Evolutionary conservation across 148 eudicot genomes (phyloP).

Genomic region (Vaccinium vitisidaea): DNA sequence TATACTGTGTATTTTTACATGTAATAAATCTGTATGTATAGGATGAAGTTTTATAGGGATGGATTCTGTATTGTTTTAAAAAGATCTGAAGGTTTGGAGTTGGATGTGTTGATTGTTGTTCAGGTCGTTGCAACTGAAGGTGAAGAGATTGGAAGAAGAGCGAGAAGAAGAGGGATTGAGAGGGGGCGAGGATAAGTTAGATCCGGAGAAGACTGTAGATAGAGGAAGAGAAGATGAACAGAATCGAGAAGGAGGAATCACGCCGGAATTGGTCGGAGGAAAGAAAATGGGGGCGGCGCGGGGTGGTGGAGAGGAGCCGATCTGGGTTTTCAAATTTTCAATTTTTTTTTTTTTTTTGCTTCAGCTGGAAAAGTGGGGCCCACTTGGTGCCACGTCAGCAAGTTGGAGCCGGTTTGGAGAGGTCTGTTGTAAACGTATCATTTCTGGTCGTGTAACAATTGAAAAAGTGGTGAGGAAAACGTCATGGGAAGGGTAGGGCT

Average conservation of each 20-base stretch:
- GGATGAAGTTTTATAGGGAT: background rate
- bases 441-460: too few species aligned
- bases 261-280: conserved; percentile 17
- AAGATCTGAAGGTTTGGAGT: conserved; percentile 10
- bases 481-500: too few species aligned
- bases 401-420: too few species aligned
- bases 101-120: conserved; percentile 15
- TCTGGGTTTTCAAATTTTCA: too few species aligned
- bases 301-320: too few species aligned
- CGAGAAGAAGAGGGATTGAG: conserved; percentile 32
- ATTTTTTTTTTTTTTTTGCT: too few species aligned
- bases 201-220: conserved; percentile 18
- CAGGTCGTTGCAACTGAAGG: conserved; percentile 67
- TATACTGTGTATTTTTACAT: background rate
- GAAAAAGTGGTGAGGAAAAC: too few species aligned
- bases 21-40: background rate
- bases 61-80: background rate
- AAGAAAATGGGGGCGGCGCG: too few species aligned
- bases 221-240: conserved; percentile 17
- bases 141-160: conserved; percentile 64
- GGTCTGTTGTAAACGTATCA: too few species aligned
- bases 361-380: too few species aligned
- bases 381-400: too few species aligned
- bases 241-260: conserved; percentile 16
- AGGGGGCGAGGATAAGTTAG: conserved; percentile 19